Percentiles rank a stretch among this genome's conserved stretches.
These are phyloP conservation scores for Aspergillus mulundensis DNA, from an alignment of 495 filamentous ascomycete genomes.

Conservation along the genomic window DNA sequence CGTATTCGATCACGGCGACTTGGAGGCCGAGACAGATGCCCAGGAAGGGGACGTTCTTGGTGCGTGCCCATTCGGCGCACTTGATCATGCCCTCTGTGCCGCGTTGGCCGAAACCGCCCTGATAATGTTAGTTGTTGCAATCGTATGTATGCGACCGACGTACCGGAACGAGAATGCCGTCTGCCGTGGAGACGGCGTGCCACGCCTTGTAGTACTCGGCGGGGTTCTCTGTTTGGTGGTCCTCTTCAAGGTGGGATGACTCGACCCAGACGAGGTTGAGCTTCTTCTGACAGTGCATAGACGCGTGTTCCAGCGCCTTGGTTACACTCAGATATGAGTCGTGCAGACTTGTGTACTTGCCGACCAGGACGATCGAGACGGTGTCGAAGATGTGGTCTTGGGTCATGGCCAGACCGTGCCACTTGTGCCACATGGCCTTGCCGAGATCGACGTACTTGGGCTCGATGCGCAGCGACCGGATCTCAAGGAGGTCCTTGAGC, in stretches of 20 bases:
- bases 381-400: conserved; percentile 59
- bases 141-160: too few species aligned
- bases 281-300: conserved; percentile 81
- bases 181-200: conserved; percentile 68
- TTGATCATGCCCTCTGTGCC: conserved; percentile 86
- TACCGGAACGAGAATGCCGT: conserved; percentile 50
- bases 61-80: conserved; percentile 77
- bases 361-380: conserved; percentile 82
- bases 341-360: conserved; percentile 80
- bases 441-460: conserved; percentile 54
- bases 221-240: conserved; percentile 52
- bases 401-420: conserved; percentile 62
- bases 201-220: conserved; percentile 85
- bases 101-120: conserved; percentile 78
- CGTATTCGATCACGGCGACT: conserved; percentile 85
- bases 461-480: conserved; percentile 29
- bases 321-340: conserved; percentile 80
- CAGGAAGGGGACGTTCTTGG: conserved; percentile 74
- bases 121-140: conserved; percentile 32
- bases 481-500: conserved; percentile 56
- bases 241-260: conserved; percentile 72
- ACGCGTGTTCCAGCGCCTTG: conserved; percentile 84
- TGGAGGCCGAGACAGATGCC: conserved; percentile 97
- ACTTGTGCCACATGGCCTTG: conserved; percentile 63
- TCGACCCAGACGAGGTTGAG: conserved; percentile 82